Evolutionary conservation across 768 basidiomycete species (phyloP).

Genomic region (Termitomyces titanicus): DNA sequence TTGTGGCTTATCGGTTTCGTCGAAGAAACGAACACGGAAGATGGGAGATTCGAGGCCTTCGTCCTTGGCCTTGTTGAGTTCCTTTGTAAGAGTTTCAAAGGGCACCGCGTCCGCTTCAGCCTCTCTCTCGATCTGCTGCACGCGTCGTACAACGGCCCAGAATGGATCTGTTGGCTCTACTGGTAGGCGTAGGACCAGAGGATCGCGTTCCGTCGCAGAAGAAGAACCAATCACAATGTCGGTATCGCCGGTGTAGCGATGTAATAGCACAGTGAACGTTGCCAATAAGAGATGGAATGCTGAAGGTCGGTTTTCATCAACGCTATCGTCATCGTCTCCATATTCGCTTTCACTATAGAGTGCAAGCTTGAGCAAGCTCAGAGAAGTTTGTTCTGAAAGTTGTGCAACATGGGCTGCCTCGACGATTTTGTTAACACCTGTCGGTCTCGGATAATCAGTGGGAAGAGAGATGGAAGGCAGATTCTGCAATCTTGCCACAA

Average conservation of each 20-base stretch:
- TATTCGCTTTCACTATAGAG: constrained; percentile 60
- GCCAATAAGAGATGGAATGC: constrained; percentile 90
- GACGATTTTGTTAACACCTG: constrained; percentile 70
- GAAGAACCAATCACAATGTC: constrained; percentile 91
- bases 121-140: constrained; percentile 80
- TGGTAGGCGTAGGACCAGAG: constrained; percentile 79
- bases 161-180: constrained; percentile 85
- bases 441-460: constrained; percentile 90
- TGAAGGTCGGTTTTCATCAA: constrained; percentile 51
- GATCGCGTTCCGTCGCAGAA: constrained; percentile 67
- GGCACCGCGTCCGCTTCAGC: constrained; percentile 80
- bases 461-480: constrained; percentile 89
- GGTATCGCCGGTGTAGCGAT: constrained; percentile 94
- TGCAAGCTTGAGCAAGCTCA: constrained; percentile 80
- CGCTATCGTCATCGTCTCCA: constrained; percentile 45
- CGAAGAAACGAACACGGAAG: constrained; percentile 96
- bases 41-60: constrained; percentile 62
- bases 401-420: constrained; percentile 76
- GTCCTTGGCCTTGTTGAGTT: constrained; percentile 63
- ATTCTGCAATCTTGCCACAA: constrained; percentile 66
- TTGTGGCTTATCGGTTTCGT: constrained; percentile 75
- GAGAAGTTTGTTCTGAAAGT: constrained; percentile 70
- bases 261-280: constrained; percentile 87
- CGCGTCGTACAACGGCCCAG: constrained; percentile 82
- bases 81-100: constrained; percentile 71